Base-by-base conservation (phyloP, 495 filamentous ascomycete species). In the Thermothielavioides terrestris region DNA sequence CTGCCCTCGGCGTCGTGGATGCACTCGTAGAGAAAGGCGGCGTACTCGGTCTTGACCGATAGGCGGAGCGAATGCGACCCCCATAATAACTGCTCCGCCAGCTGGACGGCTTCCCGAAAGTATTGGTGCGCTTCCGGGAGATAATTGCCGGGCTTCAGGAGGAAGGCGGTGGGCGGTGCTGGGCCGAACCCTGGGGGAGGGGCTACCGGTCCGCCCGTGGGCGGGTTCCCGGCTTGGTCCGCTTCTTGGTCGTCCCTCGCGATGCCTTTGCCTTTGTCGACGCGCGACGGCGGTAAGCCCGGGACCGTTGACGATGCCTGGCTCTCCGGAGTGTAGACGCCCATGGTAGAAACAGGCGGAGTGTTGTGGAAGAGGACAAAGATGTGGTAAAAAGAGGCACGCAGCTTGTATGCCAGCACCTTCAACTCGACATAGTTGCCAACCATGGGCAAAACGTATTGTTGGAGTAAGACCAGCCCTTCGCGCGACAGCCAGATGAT, bases 401-500 rank as follows among this genome's bases (percentile, higher is more conserved):
- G 82, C 18, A 98, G 77, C 68, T 97, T 98, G 68, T 85, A 85
- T 7, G 86, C 81, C 42, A 98, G 78, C 9, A 97, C 89, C 56
- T 88, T 88, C 18, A 89, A 77, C 64, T 86, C 90, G 57, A 81
- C 66, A 56, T 80, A 83, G 32, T 75, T 70, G 21, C 77, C 72
- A 0, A 89, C 80, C 75, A 86, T 80, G 1, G 89, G 90, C 4
- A 95, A 68, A 34, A 98, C 81, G 60, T 85, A 90, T 62, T 88
- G 78, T 66, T 95, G 88, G 12, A 95, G 70, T 52, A 97, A 83
- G 9, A 85, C 73, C 0, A 97, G 74, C 6, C 92, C 92, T 70
- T 98, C 94, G 6, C 91, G 82, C 1, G 92, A 84, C 32, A 97
- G 81, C 89, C 90, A 98, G 47, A 97, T 81, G 61, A 97, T 96